Conservation (phyloP, 768 basidiomycete genomes). For the Rhizopogon rudus region DNA sequence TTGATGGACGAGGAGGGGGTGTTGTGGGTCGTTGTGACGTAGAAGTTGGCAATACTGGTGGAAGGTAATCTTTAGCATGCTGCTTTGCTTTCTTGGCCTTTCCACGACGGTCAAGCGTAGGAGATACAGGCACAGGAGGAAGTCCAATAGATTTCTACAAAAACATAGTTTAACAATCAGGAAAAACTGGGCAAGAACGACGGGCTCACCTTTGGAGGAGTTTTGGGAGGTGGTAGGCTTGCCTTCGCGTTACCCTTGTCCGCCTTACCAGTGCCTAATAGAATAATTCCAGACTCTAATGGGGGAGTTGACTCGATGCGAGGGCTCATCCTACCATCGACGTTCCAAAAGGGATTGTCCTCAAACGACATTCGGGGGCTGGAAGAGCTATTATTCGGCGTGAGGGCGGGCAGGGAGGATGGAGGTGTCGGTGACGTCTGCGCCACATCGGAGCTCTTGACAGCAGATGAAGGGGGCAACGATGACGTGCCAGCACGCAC, state of each 20-base stretch:
- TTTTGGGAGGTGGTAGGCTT: slow-evolving; percentile 11
- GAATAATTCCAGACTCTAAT: slow-evolving; percentile 5
- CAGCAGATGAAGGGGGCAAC: slow-evolving; percentile 19
- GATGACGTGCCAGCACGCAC: slow-evolving; percentile 21
- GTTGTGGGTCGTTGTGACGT: slow-evolving; percentile 19
- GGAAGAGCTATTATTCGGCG: slow-evolving; percentile 58
- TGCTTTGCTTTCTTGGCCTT: slow-evolving; percentile 11
- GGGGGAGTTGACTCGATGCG: slow-evolving; percentile 15
- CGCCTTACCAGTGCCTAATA: slow-evolving; percentile 7
- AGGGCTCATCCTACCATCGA: slow-evolving; percentile 3
- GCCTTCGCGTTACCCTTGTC: slow-evolving; percentile 16
- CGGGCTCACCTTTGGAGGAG: slow-evolving; percentile 22
- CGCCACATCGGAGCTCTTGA: slow-evolving; percentile 16
- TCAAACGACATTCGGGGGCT: slow-evolving; percentile 46
- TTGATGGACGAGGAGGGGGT: slow-evolving; percentile 35
- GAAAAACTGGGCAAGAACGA: background rate
- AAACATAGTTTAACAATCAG: background rate
- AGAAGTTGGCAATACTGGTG: slow-evolving; percentile 23
- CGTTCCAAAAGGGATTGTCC: slow-evolving; percentile 12
- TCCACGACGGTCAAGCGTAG: slow-evolving; percentile 35
- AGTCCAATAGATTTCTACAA: slow-evolving; percentile 32
- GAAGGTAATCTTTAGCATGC: slow-evolving; percentile 11
- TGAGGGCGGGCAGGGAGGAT: slow-evolving; percentile 54
- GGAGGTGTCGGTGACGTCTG: slow-evolving; percentile 26
- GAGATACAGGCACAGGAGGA: slow-evolving; percentile 42